phyloP scores from a whole-genome alignment of 176 grass and related monocot genomes.

The Elaeis guineensis region DNA sequence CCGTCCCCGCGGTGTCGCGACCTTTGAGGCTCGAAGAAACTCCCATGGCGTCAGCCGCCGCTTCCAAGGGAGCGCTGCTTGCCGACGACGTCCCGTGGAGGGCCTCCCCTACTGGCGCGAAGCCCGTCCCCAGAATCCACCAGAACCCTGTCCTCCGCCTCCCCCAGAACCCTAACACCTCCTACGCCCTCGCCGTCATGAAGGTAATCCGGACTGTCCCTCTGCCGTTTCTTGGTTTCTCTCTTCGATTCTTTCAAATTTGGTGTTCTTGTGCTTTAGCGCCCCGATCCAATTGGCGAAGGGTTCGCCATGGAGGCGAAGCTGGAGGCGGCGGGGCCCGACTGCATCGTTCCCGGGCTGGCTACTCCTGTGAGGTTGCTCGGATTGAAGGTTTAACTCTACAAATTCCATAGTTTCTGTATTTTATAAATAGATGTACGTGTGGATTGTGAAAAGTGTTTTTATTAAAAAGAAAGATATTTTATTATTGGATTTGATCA shows the following conservation, averaged over 20 bases:
- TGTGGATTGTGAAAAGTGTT: too few species aligned
- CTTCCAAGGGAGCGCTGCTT: slow-evolving; percentile 54
- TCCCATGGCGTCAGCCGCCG: slow-evolving; percentile 3
- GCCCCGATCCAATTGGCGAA: slow-evolving; percentile 82
- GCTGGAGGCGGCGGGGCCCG: slow-evolving; percentile 77
- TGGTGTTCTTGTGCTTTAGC: slow-evolving; percentile 32
- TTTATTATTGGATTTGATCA: too few species aligned
- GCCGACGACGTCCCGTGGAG: slow-evolving; percentile 91
- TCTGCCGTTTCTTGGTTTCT: not conserved
- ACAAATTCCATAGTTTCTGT: not conserved
- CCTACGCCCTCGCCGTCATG: slow-evolving; percentile 86
- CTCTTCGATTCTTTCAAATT: slow-evolving; percentile 8
- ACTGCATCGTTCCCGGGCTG: slow-evolving; percentile 90
- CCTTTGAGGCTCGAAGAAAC: too few species aligned
- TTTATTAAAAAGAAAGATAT: too few species aligned
- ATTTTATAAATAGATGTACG: not conserved
- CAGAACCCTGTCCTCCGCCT: slow-evolving; percentile 62
- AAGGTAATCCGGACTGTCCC: slow-evolving; percentile 33
- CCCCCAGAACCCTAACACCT: slow-evolving; percentile 42
- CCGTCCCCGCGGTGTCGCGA: too few species aligned
- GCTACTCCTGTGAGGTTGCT: slow-evolving; percentile 68
- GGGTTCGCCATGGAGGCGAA: slow-evolving; percentile 85
- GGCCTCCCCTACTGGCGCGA: slow-evolving; percentile 30
- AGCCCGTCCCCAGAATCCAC: slow-evolving; percentile 77
- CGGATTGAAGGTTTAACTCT: slow-evolving; percentile 62